phyloP scores from a whole-genome alignment of 805 yeast genomes.

The Debaryomyces tyrocola region DNA sequence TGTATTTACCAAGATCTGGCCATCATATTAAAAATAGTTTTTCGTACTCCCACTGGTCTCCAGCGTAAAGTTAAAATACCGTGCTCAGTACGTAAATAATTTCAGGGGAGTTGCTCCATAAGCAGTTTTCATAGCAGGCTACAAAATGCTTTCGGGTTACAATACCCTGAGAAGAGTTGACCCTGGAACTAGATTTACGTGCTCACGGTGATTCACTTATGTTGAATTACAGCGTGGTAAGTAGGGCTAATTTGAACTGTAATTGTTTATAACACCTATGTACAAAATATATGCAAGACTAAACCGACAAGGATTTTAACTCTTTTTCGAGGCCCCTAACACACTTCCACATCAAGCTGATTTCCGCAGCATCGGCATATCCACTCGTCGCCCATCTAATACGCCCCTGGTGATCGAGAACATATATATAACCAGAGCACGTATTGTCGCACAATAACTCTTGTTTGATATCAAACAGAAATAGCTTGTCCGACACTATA shows the following conservation, averaged over 20 bases:
- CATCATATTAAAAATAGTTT: too few relatives aligned
- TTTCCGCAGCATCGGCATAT: conserved; percentile 67
- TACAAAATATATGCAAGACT: neutral
- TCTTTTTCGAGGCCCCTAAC: conserved; percentile 61
- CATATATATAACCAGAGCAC: conserved; percentile 79
- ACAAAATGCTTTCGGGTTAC: too few relatives aligned
- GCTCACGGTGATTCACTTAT: too few relatives aligned
- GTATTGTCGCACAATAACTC: conserved; percentile 66
- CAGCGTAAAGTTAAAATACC: too few relatives aligned
- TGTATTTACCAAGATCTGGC: too few relatives aligned
- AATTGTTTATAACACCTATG: neutral
- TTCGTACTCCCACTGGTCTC: too few relatives aligned
- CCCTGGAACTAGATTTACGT: too few relatives aligned
- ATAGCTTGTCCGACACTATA: conserved; percentile 58
- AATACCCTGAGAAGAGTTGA: too few relatives aligned
- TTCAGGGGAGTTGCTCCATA: too few relatives aligned
- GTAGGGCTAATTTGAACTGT: neutral
- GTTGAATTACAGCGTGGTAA: too few relatives aligned
- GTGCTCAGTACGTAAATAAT: too few relatives aligned
- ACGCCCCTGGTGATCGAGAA: conserved; percentile 70
- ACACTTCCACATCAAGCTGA: conserved; percentile 61
- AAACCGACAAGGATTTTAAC: conserved; percentile 2
- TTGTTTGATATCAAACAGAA: conserved; percentile 58
- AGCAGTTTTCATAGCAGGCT: too few relatives aligned
- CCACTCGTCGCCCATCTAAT: conserved; percentile 95